phyloP scores from a whole-genome alignment of 345 rosid species.

The Heritiera littoralis region DNA sequence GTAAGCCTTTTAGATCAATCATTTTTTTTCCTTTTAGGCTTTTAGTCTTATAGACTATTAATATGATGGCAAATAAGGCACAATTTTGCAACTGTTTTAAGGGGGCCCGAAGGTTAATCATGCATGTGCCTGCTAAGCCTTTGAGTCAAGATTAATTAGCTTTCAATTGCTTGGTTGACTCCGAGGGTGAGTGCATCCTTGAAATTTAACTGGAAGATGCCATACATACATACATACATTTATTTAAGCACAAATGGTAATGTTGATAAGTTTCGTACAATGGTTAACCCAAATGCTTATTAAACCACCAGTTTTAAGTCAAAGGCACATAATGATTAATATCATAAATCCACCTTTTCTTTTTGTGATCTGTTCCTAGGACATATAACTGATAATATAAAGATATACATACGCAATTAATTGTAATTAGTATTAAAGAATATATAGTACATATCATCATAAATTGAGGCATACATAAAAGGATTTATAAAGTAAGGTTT shows the following conservation, averaged over 20 bases:
- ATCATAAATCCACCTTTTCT: no score
- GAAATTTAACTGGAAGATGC: no score
- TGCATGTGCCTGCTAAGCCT: background rate
- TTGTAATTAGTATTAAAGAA: no score
- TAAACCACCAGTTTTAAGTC: background rate
- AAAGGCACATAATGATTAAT: background rate
- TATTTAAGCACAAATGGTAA: background rate
- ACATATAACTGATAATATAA: no score
- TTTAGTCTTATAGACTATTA: background rate
- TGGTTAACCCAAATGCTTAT: background rate
- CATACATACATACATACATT: no score
- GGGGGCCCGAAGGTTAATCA: conserved; percentile 1
- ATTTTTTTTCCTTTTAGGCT: background rate
- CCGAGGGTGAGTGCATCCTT: background rate
- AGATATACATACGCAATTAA: no score
- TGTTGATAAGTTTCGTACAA: background rate
- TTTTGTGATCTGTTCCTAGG: no score
- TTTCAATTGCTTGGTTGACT: no score
- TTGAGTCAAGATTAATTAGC: background rate
- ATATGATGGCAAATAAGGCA: background rate
- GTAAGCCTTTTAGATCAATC: conserved; percentile 14
- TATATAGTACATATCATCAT: no score
- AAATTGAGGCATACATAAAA: no score
- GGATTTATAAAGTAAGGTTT: no score
- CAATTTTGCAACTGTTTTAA: conserved; percentile 9